Base-by-base conservation (phyloP, 2,329 filamentous ascomycete species). In the Sphaerulina vaccinii region DNA sequence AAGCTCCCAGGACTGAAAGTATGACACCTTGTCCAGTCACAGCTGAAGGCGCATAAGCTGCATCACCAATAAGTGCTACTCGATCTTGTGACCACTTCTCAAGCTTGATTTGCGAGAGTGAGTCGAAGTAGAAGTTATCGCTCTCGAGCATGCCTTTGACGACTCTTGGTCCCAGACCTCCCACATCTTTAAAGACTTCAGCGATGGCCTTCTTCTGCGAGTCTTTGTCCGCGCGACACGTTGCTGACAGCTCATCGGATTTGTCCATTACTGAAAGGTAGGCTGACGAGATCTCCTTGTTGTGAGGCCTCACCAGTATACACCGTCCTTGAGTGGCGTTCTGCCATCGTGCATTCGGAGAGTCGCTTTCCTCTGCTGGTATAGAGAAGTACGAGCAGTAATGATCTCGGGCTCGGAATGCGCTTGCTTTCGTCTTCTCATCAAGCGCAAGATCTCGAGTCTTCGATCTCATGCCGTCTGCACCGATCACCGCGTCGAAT, bases 61-160 rank as follows among this genome's bases (percentile, higher is more conserved):
- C 68, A 54, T 74, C 71, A 8, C 70, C 71, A 2, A 73, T 45
- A 3, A 73, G 53, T 10, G 51, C 68, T 3, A 68, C 59, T 16
- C 66, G 62, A 9, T 67, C 68, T 22, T 65, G 61, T 0, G 58
- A 63, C 65, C 67, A 71, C 2, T 37, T 51, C 1, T 65, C 52
- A 60, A 73, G 64, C 39, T 64, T 68, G 35, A 73, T 65, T 29
- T 72, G 67, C 8, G 64, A 68, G 15, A 72, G 54, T n/a, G 71
- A 66, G 36, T 74, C 68, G 50, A 68, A 71, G 57, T 77, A 77
- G 55, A 74, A 76, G 49, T 77, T 70, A 0, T 71, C 46, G 29
- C 37, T 36, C 27, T 49, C 62, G 22, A 68, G 60, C 71, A 78
- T 73, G 1, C 61, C 72, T 6, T 66, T 54, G 0, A 77, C 41